Conservation (phyloP, 1,284 basidiomycete species). For the Tylopilus orsonianus region DNA sequence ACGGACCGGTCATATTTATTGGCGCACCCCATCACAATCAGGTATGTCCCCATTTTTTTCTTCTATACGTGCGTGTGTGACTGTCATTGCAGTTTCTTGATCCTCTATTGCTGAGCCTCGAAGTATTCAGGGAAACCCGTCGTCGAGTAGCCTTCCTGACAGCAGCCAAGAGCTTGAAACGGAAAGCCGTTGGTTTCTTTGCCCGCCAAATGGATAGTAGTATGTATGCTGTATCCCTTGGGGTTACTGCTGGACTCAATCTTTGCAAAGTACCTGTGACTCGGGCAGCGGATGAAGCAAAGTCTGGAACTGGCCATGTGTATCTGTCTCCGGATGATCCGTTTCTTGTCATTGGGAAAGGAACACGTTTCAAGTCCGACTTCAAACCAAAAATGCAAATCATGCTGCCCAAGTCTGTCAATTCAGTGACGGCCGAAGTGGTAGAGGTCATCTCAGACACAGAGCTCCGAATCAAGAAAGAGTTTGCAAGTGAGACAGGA, state of each 20-base stretch:
- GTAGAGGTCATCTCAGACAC: conserved; percentile 90
- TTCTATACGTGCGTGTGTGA: conserved; percentile 4
- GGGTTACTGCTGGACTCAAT: conserved; percentile 10
- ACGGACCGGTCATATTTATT: conserved; percentile 96
- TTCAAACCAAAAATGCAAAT: conserved; percentile 85
- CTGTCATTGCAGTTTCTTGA: conserved; percentile 79
- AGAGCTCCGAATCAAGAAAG: conserved; percentile 80
- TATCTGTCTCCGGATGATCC: conserved; percentile 75
- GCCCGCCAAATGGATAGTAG: conserved; percentile 88
- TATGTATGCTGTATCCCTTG: conserved; percentile 45
- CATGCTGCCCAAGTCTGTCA: conserved; percentile 82
- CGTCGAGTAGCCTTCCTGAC: conserved; percentile 88
- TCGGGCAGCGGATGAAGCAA: conserved; percentile 89
- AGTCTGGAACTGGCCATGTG: conserved; percentile 75
- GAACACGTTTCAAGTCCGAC: conserved; percentile 79
- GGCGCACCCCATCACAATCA: conserved; percentile 97
- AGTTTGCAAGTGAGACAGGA: conserved; percentile 82
- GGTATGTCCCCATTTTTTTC: conserved; percentile 42
- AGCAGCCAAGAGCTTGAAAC: conserved; percentile 90
- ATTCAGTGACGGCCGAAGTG: conserved; percentile 81
- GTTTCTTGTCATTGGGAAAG: conserved; percentile 76
- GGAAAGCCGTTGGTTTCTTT: conserved; percentile 81
- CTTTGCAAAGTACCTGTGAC: conserved; percentile 78
- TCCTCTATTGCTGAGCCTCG: conserved; percentile 84
- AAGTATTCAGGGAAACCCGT: conserved; percentile 84